Evolutionary conservation across 768 basidiomycete genomes (phyloP).

Genomic region (Trametes punicea): DNA sequence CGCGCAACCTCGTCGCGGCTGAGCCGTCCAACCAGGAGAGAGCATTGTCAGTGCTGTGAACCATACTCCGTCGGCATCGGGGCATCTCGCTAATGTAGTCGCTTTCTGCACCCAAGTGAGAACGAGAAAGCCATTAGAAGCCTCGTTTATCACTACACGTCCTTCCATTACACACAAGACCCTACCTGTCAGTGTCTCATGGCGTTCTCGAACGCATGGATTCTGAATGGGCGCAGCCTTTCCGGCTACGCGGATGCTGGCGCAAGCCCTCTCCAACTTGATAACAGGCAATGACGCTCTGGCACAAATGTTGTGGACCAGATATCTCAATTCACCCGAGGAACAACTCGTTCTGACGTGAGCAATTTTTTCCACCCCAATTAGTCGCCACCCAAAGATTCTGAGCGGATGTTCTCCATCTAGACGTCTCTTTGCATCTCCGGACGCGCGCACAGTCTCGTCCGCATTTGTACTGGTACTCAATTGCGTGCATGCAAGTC

Average conservation of each 20-base stretch:
- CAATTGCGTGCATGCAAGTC: slow-evolving; percentile 64
- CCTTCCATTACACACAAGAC: slow-evolving; percentile 69
- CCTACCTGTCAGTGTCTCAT: slow-evolving; percentile 40
- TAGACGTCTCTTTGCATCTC: slow-evolving; percentile 54
- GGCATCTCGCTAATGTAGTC: neutral
- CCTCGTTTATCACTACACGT: slow-evolving; percentile 70
- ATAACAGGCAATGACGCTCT: slow-evolving; percentile 69
- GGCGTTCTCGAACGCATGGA: neutral
- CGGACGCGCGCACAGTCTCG: slow-evolving; percentile 57
- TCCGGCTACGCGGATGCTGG: slow-evolving; percentile 58
- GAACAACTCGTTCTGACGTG: slow-evolving; percentile 76
- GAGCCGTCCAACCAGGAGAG: slow-evolving; percentile 64
- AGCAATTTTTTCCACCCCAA: slow-evolving; percentile 24
- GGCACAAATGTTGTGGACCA: slow-evolving; percentile 57
- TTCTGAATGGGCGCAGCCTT: slow-evolving; percentile 44
- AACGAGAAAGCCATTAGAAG: slow-evolving; percentile 69
- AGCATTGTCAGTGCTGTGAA: slow-evolving; percentile 58
- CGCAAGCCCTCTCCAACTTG: slow-evolving; percentile 81
- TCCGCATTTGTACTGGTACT: slow-evolving; percentile 67
- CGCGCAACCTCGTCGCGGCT: slow-evolving; percentile 80
- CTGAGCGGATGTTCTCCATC: neutral
- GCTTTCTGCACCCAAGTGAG: slow-evolving; percentile 42
- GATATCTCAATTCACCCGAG: slow-evolving; percentile 64
- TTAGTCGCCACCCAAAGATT: neutral
- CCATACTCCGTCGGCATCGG: neutral